Conservation (phyloP, 805 yeast genomes). For the Isabelozyma heimii region DNA sequence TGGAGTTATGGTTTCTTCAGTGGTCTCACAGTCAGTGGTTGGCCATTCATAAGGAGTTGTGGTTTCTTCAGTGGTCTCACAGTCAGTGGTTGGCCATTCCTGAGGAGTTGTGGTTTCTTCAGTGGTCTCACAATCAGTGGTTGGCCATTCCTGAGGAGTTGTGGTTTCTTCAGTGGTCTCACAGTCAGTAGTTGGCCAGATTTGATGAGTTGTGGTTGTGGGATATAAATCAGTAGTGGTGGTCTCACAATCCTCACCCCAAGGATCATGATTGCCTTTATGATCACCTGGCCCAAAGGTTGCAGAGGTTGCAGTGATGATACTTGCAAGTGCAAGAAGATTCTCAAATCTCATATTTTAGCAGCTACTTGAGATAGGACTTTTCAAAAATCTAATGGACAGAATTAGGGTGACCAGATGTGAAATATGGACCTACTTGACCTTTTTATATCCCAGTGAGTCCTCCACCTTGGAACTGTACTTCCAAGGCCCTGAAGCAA, state of each 20-base stretch:
- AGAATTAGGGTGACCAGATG: too few relatives aligned
- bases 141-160: not conserved
- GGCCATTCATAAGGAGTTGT: not conserved
- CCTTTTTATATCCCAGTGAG: not conserved
- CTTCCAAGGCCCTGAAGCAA: not conserved
- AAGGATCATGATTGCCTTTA: not conserved
- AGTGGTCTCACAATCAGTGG: not conserved
- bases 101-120: not conserved
- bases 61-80: not conserved
- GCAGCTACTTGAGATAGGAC: too few relatives aligned
- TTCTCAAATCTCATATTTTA: conserved; percentile 4
- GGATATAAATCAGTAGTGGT: not conserved
- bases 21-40: not conserved
- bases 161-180: not conserved
- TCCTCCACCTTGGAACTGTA: not conserved
- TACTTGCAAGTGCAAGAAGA: conserved; percentile 3
- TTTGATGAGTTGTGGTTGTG: not conserved
- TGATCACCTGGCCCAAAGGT: not conserved
- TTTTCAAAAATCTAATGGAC: too few relatives aligned
- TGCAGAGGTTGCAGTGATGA: conserved; percentile 1
- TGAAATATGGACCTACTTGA: too few relatives aligned
- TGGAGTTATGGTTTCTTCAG: not conserved
- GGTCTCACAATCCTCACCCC: not conserved
- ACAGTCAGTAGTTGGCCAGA: not conserved
- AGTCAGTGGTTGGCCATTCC: not conserved